Conservation (phyloP, 768 basidiomycete species). For the Lactarius vividus region DNA sequence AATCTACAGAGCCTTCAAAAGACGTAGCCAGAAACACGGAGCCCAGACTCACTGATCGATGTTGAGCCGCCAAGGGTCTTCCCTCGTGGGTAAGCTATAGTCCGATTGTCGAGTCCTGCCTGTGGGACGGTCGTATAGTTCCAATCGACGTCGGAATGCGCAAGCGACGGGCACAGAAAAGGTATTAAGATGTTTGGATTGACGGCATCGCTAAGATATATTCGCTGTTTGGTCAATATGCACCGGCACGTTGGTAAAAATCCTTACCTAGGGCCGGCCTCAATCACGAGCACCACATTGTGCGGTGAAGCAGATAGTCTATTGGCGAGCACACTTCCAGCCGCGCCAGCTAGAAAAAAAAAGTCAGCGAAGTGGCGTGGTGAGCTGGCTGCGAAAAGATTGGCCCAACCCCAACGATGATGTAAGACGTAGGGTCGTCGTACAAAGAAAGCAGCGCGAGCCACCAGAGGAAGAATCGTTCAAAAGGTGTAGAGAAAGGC, state of each 20-base stretch:
- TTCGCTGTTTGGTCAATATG: background rate
- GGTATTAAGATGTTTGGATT: slow-evolving; percentile 26
- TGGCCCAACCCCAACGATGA: slow-evolving; percentile 1
- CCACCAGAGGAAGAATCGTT: background rate
- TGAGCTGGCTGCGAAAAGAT: background rate
- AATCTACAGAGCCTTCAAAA: background rate
- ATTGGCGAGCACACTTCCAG: slow-evolving; percentile 8
- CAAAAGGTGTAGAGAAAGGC: background rate
- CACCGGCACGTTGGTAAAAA: background rate
- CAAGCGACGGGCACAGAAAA: slow-evolving; percentile 20
- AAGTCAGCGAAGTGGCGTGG: background rate
- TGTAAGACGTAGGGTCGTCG: background rate
- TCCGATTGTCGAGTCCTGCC: slow-evolving; percentile 25
- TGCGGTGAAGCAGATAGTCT: slow-evolving; percentile 1
- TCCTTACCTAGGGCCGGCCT: slow-evolving; percentile 1
- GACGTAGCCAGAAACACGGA: background rate
- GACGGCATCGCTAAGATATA: slow-evolving; percentile 6
- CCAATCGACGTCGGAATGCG: slow-evolving; percentile 30
- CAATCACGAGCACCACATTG: slow-evolving; percentile 3
- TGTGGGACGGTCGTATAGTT: slow-evolving; percentile 34
- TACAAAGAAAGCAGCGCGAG: background rate
- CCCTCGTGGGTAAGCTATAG: slow-evolving; percentile 30
- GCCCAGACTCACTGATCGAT: slow-evolving; percentile 28
- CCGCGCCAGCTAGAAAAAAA: slow-evolving; percentile 1
- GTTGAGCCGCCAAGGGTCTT: slow-evolving; percentile 32